Base-by-base conservation (phyloP, 768 basidiomycete species). In the Auriculariales sp. region DNA sequence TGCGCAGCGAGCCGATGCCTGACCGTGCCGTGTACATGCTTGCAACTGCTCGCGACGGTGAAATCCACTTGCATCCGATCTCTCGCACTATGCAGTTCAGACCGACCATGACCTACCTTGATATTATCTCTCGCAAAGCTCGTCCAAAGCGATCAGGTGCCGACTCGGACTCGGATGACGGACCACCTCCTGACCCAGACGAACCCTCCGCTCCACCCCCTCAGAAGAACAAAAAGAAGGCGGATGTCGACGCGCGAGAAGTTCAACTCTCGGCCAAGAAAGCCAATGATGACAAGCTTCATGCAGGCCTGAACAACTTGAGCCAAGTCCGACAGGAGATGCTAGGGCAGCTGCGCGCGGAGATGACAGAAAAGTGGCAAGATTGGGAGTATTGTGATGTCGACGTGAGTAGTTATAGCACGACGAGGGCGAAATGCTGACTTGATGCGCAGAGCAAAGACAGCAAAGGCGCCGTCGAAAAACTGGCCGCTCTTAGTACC, bases 351-450 rank as follows among this genome's bases (percentile, higher is more conserved):
- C 78, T 88, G 32, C 74, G 83, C 27, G 66, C 67, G 2, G 87
- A 90, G 59, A 83, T 87, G 57, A 86, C 88, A 48, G 87, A 87
- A 58, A 64, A 64, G 48, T 91, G 87, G 87, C 66, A 79, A 56
- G 68, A 76, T 42, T 66, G 86, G 22, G 70, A 79, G 46, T 88
- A 79, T 60, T 78, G 68, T 57, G 79, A 78, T 55, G 70, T 70
- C 32, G 72, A 76, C 66, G 87, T 89, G 54, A 50, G 75, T 62
- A 25, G 2, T 45, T 42, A 5, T 46, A 46, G 22, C 28, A 22
- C 19, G 28, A 7, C 11, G 17, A 11, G 27, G 52, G 29, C 31
- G 48, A 49, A 45, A 48, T 51, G 46, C 51, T 55, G 55, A 47
- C 53, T 49, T 28, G 46, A n/a, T 28, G 51, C 51, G 4, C 58